These are phyloP conservation scores for Daldinia caldariorum DNA, from an alignment of 495 filamentous ascomycete species.

Conservation along the genomic window DNA sequence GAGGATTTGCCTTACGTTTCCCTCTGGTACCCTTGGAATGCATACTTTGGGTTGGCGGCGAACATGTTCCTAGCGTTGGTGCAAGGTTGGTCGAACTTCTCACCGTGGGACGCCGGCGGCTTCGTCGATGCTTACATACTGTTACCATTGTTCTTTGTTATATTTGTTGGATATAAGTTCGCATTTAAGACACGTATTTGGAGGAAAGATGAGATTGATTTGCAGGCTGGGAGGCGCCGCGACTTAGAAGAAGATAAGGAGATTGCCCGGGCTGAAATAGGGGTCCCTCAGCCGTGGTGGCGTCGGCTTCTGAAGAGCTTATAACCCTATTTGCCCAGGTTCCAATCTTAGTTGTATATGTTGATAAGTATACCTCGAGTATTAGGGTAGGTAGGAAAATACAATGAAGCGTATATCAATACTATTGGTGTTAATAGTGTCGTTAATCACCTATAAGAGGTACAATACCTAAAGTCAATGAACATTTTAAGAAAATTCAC, in stretches of 20 bases:
- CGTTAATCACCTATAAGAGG: too few relatives aligned
- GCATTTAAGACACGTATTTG: constrained; percentile 66
- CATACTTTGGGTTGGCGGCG: constrained; percentile 67
- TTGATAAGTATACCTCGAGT: too few relatives aligned
- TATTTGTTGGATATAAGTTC: constrained; percentile 68
- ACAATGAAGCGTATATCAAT: too few relatives aligned
- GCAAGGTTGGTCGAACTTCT: constrained; percentile 66
- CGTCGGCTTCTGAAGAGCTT: constrained; percentile 36
- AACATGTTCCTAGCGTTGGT: constrained; percentile 73
- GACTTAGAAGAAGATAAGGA: constrained; percentile 54
- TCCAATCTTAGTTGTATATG: not conserved
- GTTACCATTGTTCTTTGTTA: constrained; percentile 69
- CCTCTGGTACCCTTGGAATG: constrained; percentile 68
- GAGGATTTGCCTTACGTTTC: constrained; percentile 67
- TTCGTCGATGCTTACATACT: constrained; percentile 77
- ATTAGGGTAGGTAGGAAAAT: not conserved
- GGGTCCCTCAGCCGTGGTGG: constrained; percentile 41
- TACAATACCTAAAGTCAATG: too few relatives aligned
- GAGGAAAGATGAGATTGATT: constrained; percentile 65
- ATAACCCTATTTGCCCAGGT: constrained; percentile 2
- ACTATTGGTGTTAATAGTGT: too few relatives aligned
- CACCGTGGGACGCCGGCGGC: constrained; percentile 65
- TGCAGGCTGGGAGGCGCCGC: constrained; percentile 65
- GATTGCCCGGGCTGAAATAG: constrained; percentile 28
- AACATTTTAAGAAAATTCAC: too few relatives aligned